Base-by-base conservation (phyloP, 2,329 filamentous ascomycete genomes). In the Microdochium paspali region DNA sequence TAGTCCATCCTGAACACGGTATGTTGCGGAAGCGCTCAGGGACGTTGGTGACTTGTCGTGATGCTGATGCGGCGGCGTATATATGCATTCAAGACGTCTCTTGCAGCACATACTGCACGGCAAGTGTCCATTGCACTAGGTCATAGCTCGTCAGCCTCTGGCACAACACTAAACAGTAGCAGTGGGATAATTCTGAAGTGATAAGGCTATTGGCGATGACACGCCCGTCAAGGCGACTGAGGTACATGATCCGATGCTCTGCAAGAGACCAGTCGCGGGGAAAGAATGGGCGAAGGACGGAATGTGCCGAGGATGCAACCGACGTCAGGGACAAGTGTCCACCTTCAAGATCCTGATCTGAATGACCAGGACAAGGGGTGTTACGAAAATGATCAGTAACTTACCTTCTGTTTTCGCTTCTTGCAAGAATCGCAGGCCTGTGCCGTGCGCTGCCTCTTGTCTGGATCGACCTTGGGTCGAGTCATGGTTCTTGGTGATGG, bases 351-450 rank as follows among this genome's bases (percentile, higher is more conserved):
- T n/a, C n/a, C n/a, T n/a, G n/a, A n/a, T n/a, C n/a, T n/a, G n/a
- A 40, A 21, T 9, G 35, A 40, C 12, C 35, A 9, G 18, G n/a
- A n/a, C n/a, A n/a, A 40, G 5, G 35, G 35, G 35, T 40, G 18
- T 21, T 20, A 40, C 35, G n/a, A 40, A 40, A 40, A 20, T 40
- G 18, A 40, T 24, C 47, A 47, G 32, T 30, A 32, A 45, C 47
- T 69, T 58, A 80, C 81, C 71, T 84, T 85, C 65, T 84, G 80
- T 61, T 85, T 85, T 51, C 80, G 73, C 50, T 73, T 71, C 64
- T 82, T 84, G 66, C 81, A 85, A 52, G 70, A 76, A 53, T 82
- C 76, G 61, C 81, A 85, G 35, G 81, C 81, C 54, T 79, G 75
- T 24, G 77, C 76, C 46, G 75, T 84, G 55, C 81, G 75, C 63